Percentiles rank a stretch among this genome's conserved stretches.
These are phyloP conservation scores for Zhuliangozyma blackwelliae DNA, from an alignment of 1,139 yeast species.

Conservation along the genomic window DNA sequence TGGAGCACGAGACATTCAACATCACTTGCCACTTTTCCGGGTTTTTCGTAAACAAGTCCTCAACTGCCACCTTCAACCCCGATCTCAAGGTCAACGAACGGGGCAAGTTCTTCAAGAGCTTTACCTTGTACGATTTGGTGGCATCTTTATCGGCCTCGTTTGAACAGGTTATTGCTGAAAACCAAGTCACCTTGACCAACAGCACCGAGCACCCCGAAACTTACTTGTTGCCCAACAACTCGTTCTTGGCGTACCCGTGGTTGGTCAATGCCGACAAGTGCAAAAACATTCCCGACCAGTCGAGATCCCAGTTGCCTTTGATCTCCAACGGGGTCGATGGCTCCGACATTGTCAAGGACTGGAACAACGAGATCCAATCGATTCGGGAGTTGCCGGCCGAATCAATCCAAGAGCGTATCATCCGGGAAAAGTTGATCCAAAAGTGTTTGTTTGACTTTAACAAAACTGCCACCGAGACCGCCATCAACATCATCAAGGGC, in stretches of 20 bases:
- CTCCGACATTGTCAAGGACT: slow-evolving; percentile 60
- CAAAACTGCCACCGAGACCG: slow-evolving; percentile 72
- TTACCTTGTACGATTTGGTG: slow-evolving; percentile 52
- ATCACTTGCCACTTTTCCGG: slow-evolving; percentile 79
- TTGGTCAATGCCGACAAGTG: slow-evolving; percentile 36
- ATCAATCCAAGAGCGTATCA: slow-evolving; percentile 60
- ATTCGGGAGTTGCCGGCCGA: slow-evolving; percentile 64
- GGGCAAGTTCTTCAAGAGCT: slow-evolving; percentile 32
- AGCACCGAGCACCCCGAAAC: slow-evolving; percentile 53
- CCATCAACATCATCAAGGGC: slow-evolving; percentile 70
- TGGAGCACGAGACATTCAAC: slow-evolving; percentile 75
- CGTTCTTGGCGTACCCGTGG: slow-evolving; percentile 75
- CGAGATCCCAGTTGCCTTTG: slow-evolving; percentile 57
- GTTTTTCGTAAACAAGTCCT: slow-evolving; percentile 68
- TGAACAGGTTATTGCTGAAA: slow-evolving; percentile 33
- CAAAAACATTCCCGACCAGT: slow-evolving; percentile 48
- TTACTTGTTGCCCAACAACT: slow-evolving; percentile 56
- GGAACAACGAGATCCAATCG: slow-evolving; percentile 89
- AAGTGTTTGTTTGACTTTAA: slow-evolving; percentile 79
- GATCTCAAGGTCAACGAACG: slow-evolving; percentile 40
- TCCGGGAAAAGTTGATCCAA: slow-evolving; percentile 71
- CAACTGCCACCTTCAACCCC: slow-evolving; percentile 70
- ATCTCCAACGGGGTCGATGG: slow-evolving; percentile 57
- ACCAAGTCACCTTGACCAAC: slow-evolving; percentile 37
- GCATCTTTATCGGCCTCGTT: slow-evolving; percentile 53